A percentile compares a stretch with the other conserved stretches of the same genome.
Evolutionary conservation across 345 rosid species (phyloP).

Genomic region (Hibiscus tridactylites): DNA sequence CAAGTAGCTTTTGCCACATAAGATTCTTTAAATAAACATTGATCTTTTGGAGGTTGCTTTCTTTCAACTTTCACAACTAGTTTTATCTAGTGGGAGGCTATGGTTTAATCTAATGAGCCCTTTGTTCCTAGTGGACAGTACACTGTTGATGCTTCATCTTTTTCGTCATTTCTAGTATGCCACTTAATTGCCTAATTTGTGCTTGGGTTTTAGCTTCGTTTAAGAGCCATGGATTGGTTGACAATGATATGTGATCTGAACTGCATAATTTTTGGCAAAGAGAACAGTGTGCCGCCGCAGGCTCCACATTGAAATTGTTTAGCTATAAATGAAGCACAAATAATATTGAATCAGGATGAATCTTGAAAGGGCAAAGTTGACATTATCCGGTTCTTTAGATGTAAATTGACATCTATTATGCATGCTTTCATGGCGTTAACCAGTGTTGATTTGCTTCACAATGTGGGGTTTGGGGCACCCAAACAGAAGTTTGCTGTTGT

Average conservation of each 20-base stretch:
- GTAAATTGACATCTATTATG: constrained; percentile 1
- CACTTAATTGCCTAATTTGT: too few relatives aligned
- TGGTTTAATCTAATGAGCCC: background rate
- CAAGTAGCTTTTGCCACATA: background rate
- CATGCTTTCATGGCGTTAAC: constrained; percentile 3
- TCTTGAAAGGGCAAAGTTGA: background rate
- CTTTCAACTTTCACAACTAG: background rate
- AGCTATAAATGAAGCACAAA: constrained; percentile 3
- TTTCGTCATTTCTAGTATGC: too few relatives aligned
- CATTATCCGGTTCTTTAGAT: constrained; percentile 1
- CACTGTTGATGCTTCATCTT: too few relatives aligned
- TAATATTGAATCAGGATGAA: background rate
- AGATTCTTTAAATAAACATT: background rate
- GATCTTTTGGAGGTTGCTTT: background rate
- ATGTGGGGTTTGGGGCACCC: constrained; percentile 7
- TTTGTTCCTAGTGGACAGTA: background rate
- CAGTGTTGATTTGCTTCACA: background rate
- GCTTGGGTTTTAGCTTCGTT: constrained; percentile 3
- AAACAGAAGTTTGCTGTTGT: constrained; percentile 1
- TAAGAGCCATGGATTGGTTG: constrained; percentile 3
- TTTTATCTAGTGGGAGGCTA: background rate
- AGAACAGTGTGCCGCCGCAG: background rate
- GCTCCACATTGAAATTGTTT: background rate
- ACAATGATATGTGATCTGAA: background rate
- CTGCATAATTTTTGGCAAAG: background rate